Base-by-base conservation (phyloP, 108 stramenopile genomes). In the Schizochytrium sp. region DNA sequence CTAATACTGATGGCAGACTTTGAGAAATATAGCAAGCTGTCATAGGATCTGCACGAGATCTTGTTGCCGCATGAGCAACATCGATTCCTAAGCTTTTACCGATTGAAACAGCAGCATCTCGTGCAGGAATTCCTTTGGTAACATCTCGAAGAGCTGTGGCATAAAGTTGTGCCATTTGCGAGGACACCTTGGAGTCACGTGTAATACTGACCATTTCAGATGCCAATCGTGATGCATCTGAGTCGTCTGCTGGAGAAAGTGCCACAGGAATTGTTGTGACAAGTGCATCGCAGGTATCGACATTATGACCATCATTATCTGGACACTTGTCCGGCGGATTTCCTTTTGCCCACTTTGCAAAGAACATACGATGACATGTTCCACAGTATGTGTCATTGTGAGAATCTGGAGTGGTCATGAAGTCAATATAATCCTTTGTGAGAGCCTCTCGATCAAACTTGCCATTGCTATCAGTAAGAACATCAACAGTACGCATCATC, bases 281-380 rank as follows among this genome's bases (percentile, higher is more conserved):
- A 13, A 97, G 73, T 0, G 95, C 96, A 83, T 96, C 97, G 42
- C 96, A 96, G 5, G 96, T 93, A 69, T 96, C 97, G 47, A 96
- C 96, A 88, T 97, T 97, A 91, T 97, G 97, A 3, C 91, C 90
- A 89, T 97, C 97, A 69, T 97, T 96, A 89, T 96, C 97, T 49
- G 97, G 95, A 87, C 97, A 97, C 64, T 96, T 91, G 60, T 92
- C 88, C 8, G 93, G 94, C 72, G 91, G 87, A 72, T 94, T 72
- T 12, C 91, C 88, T 73, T 92, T 91, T 3, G 95, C 88, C 56
- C 93, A 72, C 61, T 97, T 97, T 12, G 95, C 94, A 89, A 97
- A 96, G 94, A 96, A 97, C 96, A 97, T 96, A 19, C 97, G 94
- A 89, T 97, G 97, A 88, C 95, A 96, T 1, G 97, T 96, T 10